Evolutionary conservation across 768 basidiomycete genomes (phyloP).

Genomic region (Termitomyces sp.): DNA sequence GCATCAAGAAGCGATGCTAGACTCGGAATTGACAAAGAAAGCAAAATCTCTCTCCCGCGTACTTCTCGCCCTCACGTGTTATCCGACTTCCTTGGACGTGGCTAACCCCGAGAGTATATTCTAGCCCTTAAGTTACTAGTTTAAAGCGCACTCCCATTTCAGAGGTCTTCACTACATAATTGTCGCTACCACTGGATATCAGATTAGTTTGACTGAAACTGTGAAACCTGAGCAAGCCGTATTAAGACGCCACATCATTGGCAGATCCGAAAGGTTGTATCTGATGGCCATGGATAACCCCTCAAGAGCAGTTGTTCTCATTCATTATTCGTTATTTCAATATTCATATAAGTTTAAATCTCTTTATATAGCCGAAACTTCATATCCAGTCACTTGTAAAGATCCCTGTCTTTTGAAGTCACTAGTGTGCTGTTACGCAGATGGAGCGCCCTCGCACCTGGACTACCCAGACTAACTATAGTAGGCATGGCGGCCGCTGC

Average conservation of each 20-base stretch:
- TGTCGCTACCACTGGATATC: not conserved
- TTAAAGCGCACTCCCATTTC: not conserved
- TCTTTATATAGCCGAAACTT: not conserved
- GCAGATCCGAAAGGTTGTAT: not conserved
- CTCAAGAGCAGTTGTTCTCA: not conserved
- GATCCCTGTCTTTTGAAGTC: not conserved
- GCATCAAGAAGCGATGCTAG: not conserved
- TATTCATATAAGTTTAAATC: not conserved
- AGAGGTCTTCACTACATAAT: not conserved
- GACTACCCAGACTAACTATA: not conserved
- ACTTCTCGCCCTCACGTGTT: not conserved
- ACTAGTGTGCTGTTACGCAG: not conserved
- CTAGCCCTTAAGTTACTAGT: too few relatives aligned
- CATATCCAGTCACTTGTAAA: not conserved
- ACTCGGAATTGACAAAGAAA: not conserved
- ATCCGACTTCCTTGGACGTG: not conserved
- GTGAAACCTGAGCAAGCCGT: not conserved
- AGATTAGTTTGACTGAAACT: not conserved
- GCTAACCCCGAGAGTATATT: not conserved
- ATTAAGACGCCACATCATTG: not conserved
- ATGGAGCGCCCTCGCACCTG: not conserved
- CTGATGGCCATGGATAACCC: not conserved
- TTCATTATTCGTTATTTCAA: too few relatives aligned
- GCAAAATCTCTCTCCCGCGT: not conserved
- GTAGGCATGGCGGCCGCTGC: not conserved